phyloP scores from a whole-genome alignment of 129 eudicot species.

The Rutidosis leptorrhynchoides region DNA sequence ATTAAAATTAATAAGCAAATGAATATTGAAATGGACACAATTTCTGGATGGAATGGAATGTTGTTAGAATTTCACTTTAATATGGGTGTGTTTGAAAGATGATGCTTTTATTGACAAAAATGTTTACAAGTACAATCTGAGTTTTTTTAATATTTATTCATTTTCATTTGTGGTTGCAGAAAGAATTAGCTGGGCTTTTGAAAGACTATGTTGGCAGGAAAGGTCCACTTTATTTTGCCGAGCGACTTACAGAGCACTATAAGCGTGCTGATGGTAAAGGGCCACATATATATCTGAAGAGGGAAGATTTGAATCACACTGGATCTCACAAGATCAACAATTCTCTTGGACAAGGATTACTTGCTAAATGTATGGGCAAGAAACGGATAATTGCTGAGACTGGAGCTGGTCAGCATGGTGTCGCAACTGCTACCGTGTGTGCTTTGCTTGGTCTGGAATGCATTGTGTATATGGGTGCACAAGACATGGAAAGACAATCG shows the following conservation, averaged over 20 bases:
- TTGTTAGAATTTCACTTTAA: no score
- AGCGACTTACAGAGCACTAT: slow-evolving; percentile 83
- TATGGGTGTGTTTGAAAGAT: no score
- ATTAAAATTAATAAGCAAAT: no score
- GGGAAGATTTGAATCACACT: slow-evolving; percentile 89
- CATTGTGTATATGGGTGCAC: slow-evolving; percentile 86
- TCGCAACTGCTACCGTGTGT: slow-evolving; percentile 94
- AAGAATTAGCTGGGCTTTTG: slow-evolving; percentile 68
- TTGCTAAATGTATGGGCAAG: slow-evolving; percentile 70
- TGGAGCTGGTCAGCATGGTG: slow-evolving; percentile 97
- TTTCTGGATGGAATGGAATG: no score
- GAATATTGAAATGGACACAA: no score
- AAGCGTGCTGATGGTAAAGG: slow-evolving; percentile 75
- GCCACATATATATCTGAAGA: slow-evolving; percentile 71
- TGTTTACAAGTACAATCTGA: no score
- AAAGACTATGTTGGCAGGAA: slow-evolving; percentile 90
- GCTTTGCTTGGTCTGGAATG: slow-evolving; percentile 80
- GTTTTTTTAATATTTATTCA: no score
- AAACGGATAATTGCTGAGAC: slow-evolving; percentile 84
- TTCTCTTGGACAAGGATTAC: slow-evolving; percentile 82
- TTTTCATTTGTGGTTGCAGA: no score
- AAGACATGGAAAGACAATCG: slow-evolving; percentile 88
- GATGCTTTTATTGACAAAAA: no score
- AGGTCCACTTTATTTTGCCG: slow-evolving; percentile 82
- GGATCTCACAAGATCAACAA: slow-evolving; percentile 90